phyloP scores from a whole-genome alignment of 2,329 filamentous ascomycete species.

The Fusarium falciforme region DNA sequence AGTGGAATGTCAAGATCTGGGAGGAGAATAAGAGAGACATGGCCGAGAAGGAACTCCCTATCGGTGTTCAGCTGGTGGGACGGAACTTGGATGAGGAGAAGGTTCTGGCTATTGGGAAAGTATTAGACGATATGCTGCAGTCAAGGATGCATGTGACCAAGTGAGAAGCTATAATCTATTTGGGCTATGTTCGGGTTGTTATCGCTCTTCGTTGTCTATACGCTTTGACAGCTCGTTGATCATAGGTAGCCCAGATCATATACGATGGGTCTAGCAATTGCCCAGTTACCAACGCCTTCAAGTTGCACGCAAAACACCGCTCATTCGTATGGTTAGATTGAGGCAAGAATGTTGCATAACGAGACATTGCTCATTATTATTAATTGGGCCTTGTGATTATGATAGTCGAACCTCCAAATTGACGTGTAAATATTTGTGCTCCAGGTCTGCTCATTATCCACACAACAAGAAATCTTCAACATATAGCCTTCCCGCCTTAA shows the following conservation, averaged over 20 bases:
- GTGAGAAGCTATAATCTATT: not conserved
- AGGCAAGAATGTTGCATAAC: not conserved
- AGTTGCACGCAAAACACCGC: not conserved
- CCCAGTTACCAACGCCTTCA: not conserved
- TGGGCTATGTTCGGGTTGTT: not conserved
- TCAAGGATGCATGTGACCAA: not conserved
- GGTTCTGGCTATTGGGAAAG: constrained; percentile 19
- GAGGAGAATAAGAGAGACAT: constrained; percentile 2
- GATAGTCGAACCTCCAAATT: no score
- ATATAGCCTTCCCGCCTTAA: not conserved
- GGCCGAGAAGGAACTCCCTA: constrained; percentile 2
- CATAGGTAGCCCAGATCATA: not conserved
- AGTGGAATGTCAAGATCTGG: constrained; percentile 24
- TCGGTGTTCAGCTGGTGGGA: constrained; percentile 27
- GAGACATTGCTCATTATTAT: not conserved
- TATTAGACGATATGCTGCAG: constrained; percentile 13
- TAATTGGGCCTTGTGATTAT: not conserved
- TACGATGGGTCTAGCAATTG: not conserved
- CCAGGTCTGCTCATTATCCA: not conserved
- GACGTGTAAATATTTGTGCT: not conserved
- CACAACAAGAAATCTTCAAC: not conserved
- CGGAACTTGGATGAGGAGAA: constrained; percentile 29
- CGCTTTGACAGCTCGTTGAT: not conserved
- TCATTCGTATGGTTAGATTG: not conserved
- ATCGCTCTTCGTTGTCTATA: not conserved